phyloP scores from a whole-genome alignment of 352 stramenopile genomes.

The Pythium pyrilobum region DNA sequence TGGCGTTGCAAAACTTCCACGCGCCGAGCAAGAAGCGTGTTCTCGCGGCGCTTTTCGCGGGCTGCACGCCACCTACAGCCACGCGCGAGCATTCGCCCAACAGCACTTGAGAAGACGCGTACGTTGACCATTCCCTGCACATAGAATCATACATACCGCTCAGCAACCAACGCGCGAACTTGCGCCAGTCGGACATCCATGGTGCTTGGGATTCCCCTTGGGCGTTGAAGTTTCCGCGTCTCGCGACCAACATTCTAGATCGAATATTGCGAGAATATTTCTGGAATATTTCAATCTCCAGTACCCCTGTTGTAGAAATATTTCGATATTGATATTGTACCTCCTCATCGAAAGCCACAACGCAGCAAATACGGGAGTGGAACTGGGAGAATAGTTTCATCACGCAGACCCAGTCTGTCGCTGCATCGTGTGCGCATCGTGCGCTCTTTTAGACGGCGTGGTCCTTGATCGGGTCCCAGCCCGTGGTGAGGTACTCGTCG shows the following conservation, averaged over 20 bases:
- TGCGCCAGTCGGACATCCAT: slow-evolving; percentile 5
- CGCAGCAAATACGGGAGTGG: no score
- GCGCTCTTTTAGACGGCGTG: slow-evolving; percentile 21
- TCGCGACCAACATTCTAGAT: background rate
- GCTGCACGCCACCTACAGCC: slow-evolving; percentile 2
- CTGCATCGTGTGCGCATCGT: slow-evolving; percentile 25
- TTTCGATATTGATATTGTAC: no score
- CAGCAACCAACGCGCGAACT: slow-evolving; percentile 7
- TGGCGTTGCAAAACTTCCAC: background rate
- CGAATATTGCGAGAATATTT: background rate
- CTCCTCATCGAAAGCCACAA: no score
- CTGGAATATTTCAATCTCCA: no score
- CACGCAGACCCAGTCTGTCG: no score
- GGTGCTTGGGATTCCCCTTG: background rate
- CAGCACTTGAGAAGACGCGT: background rate
- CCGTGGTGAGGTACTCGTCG: slow-evolving; percentile 15
- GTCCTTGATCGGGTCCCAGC: slow-evolving; percentile 25
- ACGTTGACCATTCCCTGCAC: background rate
- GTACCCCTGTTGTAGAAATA: no score
- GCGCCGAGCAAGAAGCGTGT: background rate
- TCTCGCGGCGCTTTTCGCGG: background rate
- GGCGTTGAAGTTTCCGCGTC: slow-evolving; percentile 1
- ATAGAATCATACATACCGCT: background rate
- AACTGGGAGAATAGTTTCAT: no score
- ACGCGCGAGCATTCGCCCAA: no score